Evolutionary conservation across 2,329 filamentous ascomycete genomes (phyloP).

Genomic region (Leptographium flavum): DNA sequence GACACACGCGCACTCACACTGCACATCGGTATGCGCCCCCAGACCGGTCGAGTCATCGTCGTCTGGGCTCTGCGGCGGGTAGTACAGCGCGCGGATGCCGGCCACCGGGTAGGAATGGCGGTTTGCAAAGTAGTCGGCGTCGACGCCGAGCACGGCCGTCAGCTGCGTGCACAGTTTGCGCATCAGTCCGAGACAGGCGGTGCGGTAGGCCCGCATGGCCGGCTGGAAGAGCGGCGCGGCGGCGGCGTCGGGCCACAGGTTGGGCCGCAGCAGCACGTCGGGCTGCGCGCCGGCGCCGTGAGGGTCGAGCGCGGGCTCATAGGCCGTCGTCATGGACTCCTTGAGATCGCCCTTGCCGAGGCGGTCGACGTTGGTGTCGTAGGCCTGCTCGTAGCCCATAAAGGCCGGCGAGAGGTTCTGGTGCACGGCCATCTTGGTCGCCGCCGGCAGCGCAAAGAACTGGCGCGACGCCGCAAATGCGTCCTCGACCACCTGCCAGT

Average conservation of each 20-base stretch:
- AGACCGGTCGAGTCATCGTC: slow-evolving; percentile 1
- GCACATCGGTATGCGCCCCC: slow-evolving; percentile 1
- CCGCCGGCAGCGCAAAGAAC: background rate
- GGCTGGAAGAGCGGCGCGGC: background rate
- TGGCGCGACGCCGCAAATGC: slow-evolving; percentile 8
- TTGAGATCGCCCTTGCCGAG: slow-evolving; percentile 7
- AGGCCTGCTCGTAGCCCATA: slow-evolving; percentile 6
- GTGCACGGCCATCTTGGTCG: background rate
- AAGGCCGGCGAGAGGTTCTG: slow-evolving; percentile 2
- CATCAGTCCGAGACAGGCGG: background rate
- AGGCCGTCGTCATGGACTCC: slow-evolving; percentile 7
- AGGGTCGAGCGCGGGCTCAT: slow-evolving; percentile 5
- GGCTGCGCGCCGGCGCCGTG: background rate
- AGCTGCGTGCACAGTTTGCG: background rate
- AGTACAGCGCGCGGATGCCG: slow-evolving; percentile 1
- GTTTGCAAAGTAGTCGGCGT: background rate
- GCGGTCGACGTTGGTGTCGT: slow-evolving; percentile 6
- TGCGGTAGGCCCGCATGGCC: background rate
- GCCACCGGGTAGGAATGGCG: slow-evolving; percentile 1
- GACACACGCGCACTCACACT: too few relatives aligned
- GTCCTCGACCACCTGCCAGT: slow-evolving; percentile 15
- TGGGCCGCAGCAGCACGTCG: background rate
- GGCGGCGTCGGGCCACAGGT: background rate
- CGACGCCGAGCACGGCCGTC: background rate
- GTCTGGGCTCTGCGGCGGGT: background rate